phyloP scores from a whole-genome alignment of 371 early-diverging fungal species.

The Mucor indicus region DNA sequence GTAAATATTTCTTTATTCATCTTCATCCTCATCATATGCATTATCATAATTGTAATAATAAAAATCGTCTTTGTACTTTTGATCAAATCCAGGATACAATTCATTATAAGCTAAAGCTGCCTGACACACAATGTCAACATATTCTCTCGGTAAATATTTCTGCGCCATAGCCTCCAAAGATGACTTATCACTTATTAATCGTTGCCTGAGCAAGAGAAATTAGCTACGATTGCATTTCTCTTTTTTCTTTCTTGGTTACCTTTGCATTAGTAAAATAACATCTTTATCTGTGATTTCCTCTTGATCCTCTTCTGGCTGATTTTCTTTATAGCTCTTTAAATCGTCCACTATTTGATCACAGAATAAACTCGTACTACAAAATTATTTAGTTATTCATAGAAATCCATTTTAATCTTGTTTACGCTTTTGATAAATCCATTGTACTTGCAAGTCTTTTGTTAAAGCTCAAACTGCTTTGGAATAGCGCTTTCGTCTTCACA shows the following conservation, averaged over 20 bases:
- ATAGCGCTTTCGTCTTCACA: not conserved
- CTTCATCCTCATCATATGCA: not conserved
- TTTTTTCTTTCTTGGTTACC: conserved; percentile 3
- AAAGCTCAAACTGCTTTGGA: not conserved
- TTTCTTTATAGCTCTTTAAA: conserved; percentile 6
- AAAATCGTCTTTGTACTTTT: not conserved
- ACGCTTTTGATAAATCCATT: not conserved
- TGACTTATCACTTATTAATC: not conserved
- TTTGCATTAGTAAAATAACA: conserved; percentile 19
- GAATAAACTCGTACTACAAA: conserved; percentile 7
- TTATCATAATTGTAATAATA: too few species aligned
- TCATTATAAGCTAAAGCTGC: conserved; percentile 13
- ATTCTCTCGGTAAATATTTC: conserved; percentile 13
- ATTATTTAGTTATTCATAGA: not conserved
- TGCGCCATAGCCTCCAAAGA: conserved; percentile 5
- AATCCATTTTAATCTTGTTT: not conserved
- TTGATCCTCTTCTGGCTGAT: not conserved
- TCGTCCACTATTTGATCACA: conserved; percentile 11
- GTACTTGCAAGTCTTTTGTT: not conserved
- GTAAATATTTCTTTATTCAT: not conserved
- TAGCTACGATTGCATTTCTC: not conserved
- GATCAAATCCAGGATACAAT: conserved; percentile 3
- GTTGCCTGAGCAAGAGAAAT: conserved; percentile 2
- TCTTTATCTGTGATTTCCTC: conserved; percentile 11
- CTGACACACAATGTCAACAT: conserved; percentile 1